A percentile compares a stretch with the other conserved stretches of the same genome.
These are phyloP conservation scores for Argentina anserina DNA, from an alignment of 306 rosid genomes.

Conservation along the genomic window DNA sequence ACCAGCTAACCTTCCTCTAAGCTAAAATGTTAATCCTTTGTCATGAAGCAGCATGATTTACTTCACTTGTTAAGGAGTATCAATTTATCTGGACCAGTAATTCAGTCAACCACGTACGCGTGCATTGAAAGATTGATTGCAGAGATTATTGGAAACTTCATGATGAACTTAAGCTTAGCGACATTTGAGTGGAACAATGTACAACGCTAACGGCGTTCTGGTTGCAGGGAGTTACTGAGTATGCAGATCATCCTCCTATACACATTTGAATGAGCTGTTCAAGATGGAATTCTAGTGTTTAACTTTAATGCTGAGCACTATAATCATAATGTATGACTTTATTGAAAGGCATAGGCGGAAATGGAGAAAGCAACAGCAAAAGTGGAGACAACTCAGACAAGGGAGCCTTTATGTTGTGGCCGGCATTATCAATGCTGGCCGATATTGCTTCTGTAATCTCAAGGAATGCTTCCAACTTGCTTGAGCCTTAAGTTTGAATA, in stretches of 20 bases:
- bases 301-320: not conserved
- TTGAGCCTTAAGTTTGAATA: conserved; percentile 17
- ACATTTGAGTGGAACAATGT: not conserved
- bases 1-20: not conserved
- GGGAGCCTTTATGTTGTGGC: conserved; percentile 17
- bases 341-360: not conserved
- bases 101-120: not conserved
- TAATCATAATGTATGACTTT: not conserved
- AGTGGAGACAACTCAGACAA: conserved; percentile 33
- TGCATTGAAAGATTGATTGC: not conserved
- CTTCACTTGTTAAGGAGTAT: not conserved
- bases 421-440: conserved; percentile 31
- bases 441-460: conserved; percentile 18
- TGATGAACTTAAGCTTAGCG: not conserved
- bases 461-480: conserved; percentile 30
- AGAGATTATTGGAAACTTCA: not conserved
- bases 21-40: not conserved
- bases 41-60: not conserved
- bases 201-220: not conserved
- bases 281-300: not conserved
- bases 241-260: not conserved
- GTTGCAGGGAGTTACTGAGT: not conserved
- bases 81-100: not conserved
- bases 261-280: not conserved
- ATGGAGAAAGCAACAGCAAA: conserved; percentile 8